Evolutionary conservation across 371 early-diverging fungal genomes (phyloP).

Genomic region (Mucor indicus): DNA sequence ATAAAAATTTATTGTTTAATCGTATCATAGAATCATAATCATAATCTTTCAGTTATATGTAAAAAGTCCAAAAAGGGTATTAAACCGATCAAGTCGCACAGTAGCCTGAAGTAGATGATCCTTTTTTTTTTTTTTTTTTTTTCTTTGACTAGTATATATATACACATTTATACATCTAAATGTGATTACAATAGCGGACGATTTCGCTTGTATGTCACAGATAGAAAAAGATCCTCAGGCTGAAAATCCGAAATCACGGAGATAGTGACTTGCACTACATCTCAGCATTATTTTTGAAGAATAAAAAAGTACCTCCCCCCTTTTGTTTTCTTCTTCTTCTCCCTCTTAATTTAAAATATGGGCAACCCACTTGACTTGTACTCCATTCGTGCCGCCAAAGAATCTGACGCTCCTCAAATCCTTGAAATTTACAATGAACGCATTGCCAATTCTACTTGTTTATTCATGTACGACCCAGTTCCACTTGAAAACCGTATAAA

Average conservation of each 20-base stretch:
- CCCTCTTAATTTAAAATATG: slow-evolving; percentile 5
- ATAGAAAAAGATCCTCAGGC: no score
- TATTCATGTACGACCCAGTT: slow-evolving; percentile 44
- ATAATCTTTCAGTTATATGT: no score
- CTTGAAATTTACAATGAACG: slow-evolving; percentile 49
- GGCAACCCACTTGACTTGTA: slow-evolving; percentile 26
- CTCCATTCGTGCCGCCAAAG: slow-evolving; percentile 30
- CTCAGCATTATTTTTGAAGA: no score
- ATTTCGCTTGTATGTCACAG: no score
- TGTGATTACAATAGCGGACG: no score
- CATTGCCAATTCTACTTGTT: slow-evolving; percentile 42
- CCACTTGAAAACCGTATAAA: slow-evolving; percentile 32
- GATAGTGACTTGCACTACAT: slow-evolving; percentile 16
- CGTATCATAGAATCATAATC: no score
- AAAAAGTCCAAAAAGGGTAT: no score
- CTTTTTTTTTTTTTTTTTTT: background rate
- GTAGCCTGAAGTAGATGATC: background rate
- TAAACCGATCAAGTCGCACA: no score
- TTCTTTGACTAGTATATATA: no score
- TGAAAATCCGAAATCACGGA: slow-evolving; percentile 9
- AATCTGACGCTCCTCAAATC: slow-evolving; percentile 33
- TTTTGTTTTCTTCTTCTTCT: background rate
- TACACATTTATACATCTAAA: no score
- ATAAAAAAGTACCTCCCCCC: no score
- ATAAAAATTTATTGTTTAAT: no score